phyloP scores from a whole-genome alignment of 2,329 filamentous ascomycete genomes.

The Arthrobotrys sphaeroides region DNA sequence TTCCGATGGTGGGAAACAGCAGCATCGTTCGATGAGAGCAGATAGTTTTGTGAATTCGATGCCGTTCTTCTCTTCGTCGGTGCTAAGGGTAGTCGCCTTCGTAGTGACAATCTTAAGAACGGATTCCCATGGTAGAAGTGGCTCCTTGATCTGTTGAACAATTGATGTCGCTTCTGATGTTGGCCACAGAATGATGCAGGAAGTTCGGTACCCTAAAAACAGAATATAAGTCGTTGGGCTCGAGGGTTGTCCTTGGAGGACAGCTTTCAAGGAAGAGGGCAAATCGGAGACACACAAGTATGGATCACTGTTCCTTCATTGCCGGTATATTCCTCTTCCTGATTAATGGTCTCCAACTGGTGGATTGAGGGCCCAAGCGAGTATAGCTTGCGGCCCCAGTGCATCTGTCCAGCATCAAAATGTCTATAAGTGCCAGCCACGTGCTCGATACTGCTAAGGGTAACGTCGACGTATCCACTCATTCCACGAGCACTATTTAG shows the following conservation, averaged over 20 bases:
- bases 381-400: constrained; percentile 1
- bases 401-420: not conserved
- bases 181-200: constrained; percentile 48
- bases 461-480: not conserved
- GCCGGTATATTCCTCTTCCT: constrained; percentile 30
- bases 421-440: constrained; percentile 34
- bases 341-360: not conserved
- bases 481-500: not conserved
- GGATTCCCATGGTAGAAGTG: constrained; percentile 22
- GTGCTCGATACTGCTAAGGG: constrained; percentile 27
- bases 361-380: constrained; percentile 8
- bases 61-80: not conserved
- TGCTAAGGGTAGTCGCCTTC: not conserved
- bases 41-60: constrained; percentile 13
- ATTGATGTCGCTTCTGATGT: constrained; percentile 32
- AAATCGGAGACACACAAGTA: not conserved
- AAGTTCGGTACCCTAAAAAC: constrained; percentile 29
- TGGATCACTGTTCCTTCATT: constrained; percentile 29
- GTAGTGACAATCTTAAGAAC: constrained; percentile 18
- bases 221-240: not conserved
- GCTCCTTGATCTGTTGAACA: constrained; percentile 15
- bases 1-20: constrained; percentile 13
- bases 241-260: not conserved
- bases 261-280: not conserved
- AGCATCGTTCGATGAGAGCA: constrained; percentile 32